Base-by-base conservation (phyloP, 2,329 filamentous ascomycete genomes). In the Aurifilum marmelostoma region DNA sequence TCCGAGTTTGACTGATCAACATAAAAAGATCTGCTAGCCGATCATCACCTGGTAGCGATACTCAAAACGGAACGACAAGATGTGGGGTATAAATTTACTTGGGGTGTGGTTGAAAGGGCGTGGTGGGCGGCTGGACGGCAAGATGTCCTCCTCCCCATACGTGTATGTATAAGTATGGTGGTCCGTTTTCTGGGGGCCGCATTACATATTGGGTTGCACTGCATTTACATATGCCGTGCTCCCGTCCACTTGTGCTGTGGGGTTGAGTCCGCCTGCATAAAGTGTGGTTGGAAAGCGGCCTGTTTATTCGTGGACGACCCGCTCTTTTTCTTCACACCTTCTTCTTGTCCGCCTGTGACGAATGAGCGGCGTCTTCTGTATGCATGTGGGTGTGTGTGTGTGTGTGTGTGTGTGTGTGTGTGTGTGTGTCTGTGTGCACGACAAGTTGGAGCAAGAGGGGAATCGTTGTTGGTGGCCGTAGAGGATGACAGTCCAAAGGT, bases 181-280 rank as follows among this genome's bases (percentile, higher is more conserved):
- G 24, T 54, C 24, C n/a, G 50, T 54, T 56, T 16, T 56, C 14
- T 56, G 32, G 34, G 34, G 34, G n/a, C 43, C 34, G 54, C 67
- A 39, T 56, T 41, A 18, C 54, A 21, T 47, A 3, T 62, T 62
- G 39, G 63, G 63, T 62, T 58, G 67, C 63, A 27, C 18, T 68
- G 63, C 62, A 68, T 68, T 2, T 14, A 54, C 12, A 43, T 24
- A 67, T 66, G 63, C 58, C 63, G 58, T 66, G 58, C 37, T 32
- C 63, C 16, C 56, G 58, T 56, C 60, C 32, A 18, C 18, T 9
- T 11, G 14, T 34, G 54, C 27, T 58, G 27, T 59, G 56, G 27
- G 32, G 56, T 29, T 54, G 50, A 12, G 9, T 52, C 11, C 9
- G n/a, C 50, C n/a, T 52, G 50, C 50, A 29, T 27, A 4, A 34